Percentiles rank a stretch among this genome's conserved stretches.
Evolutionary conservation across 2,329 filamentous ascomycete genomes (phyloP).

Genomic region (Phaeosphaeria sp.): DNA sequence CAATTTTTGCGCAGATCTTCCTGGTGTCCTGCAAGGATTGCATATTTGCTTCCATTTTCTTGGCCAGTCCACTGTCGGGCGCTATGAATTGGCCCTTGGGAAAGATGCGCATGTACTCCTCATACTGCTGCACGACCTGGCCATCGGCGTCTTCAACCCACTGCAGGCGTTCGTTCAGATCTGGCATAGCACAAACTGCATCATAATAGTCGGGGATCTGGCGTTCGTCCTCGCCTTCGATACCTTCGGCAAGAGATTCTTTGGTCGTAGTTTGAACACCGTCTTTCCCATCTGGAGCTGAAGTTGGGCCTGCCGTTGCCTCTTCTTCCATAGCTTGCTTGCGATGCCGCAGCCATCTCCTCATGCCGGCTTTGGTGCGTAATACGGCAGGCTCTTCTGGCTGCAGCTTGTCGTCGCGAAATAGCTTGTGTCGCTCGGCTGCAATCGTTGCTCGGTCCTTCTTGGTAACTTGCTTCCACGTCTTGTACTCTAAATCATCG

Average conservation of each 20-base stretch:
- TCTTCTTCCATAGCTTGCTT: constrained; percentile 64
- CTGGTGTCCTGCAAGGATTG: constrained; percentile 95
- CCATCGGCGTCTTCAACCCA: constrained; percentile 93
- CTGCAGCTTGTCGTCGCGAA: constrained; percentile 85
- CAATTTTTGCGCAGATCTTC: constrained; percentile 94
- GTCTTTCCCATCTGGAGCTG: constrained; percentile 55
- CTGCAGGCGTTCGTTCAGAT: constrained; percentile 76
- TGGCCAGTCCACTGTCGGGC: constrained; percentile 74
- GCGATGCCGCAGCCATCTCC: constrained; percentile 81
- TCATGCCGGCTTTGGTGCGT: constrained; percentile 86
- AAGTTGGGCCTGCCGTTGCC: constrained; percentile 56
- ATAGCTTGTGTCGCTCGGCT: constrained; percentile 84
- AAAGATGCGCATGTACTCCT: constrained; percentile 81
- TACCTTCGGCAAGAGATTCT: constrained; percentile 92
- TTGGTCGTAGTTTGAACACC: constrained; percentile 59
- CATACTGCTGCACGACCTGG: constrained; percentile 84
- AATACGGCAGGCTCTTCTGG: constrained; percentile 86
- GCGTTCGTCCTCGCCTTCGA: constrained; percentile 79
- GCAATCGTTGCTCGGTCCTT: constrained; percentile 88
- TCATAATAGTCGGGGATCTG: constrained; percentile 96
- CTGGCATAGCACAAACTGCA: constrained; percentile 81
- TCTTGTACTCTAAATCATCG: constrained; percentile 90
- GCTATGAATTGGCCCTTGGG: constrained; percentile 77
- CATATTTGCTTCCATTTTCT: constrained; percentile 89
- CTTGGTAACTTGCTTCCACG: constrained; percentile 99